A percentile compares a stretch with the other conserved stretches of the same genome.
Conservation (phyloP, 371 early-diverging fungal genomes). For the Mortierella sp. region DNA sequence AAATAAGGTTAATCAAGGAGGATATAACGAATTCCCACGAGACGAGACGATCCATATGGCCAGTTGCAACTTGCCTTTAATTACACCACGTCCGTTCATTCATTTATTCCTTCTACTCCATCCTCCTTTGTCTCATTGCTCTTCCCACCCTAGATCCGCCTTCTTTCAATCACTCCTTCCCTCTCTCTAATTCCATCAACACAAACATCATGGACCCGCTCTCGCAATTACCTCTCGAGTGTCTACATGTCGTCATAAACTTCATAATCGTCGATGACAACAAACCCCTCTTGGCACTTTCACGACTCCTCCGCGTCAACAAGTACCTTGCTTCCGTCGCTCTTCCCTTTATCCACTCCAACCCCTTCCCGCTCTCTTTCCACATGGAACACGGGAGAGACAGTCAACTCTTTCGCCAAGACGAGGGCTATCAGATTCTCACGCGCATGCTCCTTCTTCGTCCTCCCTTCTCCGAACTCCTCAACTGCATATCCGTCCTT, state of each 20-base stretch:
- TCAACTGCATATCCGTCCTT: not conserved
- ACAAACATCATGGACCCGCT: not conserved
- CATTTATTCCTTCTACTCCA: not conserved
- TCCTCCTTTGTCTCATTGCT: no score
- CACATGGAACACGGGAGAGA: not conserved
- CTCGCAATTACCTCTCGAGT: not conserved
- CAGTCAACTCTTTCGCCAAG: not conserved
- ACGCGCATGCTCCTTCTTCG: not conserved
- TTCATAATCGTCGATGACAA: not conserved
- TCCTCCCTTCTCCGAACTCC: not conserved
- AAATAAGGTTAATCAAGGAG: no score
- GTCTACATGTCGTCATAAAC: not conserved
- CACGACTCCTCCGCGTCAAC: not conserved
- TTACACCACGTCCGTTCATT: no score
- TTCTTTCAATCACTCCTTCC: not conserved
- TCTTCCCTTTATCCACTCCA: not conserved
- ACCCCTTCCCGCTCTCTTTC: not conserved
- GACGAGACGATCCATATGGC: no score
- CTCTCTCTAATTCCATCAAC: not conserved
- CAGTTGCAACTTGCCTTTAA: no score
- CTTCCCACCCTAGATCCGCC: no score
- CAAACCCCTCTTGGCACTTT: not conserved
- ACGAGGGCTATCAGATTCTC: not conserved
- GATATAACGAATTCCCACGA: no score
- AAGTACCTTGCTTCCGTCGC: not conserved